A percentile compares a stretch with the other conserved stretches of the same genome.
phyloP scores from a whole-genome alignment of 352 stramenopile species.

The Thraustochytrium striatum region DNA sequence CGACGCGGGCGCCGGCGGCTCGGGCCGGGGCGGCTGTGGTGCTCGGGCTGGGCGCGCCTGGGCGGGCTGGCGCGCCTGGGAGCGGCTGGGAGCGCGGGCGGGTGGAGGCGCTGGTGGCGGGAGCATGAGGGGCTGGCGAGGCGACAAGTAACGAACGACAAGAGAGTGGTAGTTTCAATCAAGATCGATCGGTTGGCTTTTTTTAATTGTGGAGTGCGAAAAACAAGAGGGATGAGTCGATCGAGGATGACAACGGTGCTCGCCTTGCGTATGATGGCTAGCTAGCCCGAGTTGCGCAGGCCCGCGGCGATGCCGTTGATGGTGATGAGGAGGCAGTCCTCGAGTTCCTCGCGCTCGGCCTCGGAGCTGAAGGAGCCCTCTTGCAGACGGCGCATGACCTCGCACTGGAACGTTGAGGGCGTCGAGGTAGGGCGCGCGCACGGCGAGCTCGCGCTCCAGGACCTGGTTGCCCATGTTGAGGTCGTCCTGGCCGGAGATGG shows the following conservation, averaged over 20 bases:
- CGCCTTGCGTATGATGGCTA: background rate
- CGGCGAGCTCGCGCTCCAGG: slow-evolving; percentile 62
- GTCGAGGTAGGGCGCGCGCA: slow-evolving; percentile 71
- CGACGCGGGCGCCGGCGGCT: too few species aligned
- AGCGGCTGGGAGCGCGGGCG: too few species aligned
- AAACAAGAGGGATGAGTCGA: background rate
- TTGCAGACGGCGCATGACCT: slow-evolving; percentile 66
- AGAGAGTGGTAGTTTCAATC: too few species aligned
- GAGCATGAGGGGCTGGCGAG: too few species aligned
- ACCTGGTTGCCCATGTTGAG: slow-evolving; percentile 64
- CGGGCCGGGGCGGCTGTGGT: too few species aligned
- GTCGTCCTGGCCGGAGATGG: slow-evolving; percentile 60
- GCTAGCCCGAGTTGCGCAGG: slow-evolving; percentile 75
- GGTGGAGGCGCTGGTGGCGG: too few species aligned
- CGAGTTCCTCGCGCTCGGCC: slow-evolving; percentile 62
- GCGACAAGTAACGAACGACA: too few species aligned
- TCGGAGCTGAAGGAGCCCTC: slow-evolving; percentile 52
- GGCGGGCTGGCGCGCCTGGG: too few species aligned
- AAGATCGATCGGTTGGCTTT: background rate
- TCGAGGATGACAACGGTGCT: too few species aligned
- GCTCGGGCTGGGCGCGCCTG: too few species aligned
- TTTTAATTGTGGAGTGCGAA: background rate
- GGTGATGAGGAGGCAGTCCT: slow-evolving; percentile 64
- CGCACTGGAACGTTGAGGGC: slow-evolving; percentile 75
- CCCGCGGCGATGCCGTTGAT: slow-evolving; percentile 76